Conservation (phyloP, 2,329 filamentous ascomycete genomes). For the Pleurostoma richardsiae region DNA sequence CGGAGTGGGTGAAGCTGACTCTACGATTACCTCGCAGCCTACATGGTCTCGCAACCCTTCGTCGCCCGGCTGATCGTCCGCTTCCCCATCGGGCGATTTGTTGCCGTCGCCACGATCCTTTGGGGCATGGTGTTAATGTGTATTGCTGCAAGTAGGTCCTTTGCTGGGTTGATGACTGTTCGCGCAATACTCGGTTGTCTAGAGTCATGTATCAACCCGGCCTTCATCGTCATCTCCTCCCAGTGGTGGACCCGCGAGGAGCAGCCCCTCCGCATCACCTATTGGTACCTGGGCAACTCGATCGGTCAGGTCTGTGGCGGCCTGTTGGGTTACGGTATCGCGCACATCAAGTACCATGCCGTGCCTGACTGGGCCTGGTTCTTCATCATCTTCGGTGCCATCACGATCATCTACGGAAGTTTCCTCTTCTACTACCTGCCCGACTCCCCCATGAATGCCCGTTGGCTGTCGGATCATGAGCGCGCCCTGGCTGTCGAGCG, state of each 20-base stretch:
- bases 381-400: slow-evolving; percentile 27
- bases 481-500: slow-evolving; percentile 21
- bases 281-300: slow-evolving; percentile 9
- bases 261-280: slow-evolving; percentile 8
- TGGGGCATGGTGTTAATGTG: background rate
- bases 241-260: slow-evolving; percentile 8
- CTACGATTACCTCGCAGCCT: background rate
- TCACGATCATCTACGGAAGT: slow-evolving; percentile 22
- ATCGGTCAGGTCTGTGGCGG: slow-evolving; percentile 15
- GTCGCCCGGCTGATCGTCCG: background rate
- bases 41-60: slow-evolving; percentile 2
- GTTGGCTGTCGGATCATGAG: slow-evolving; percentile 16
- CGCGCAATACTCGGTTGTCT: background rate
- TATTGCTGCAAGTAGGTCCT: background rate
- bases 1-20: too few relatives aligned
- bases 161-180: background rate
- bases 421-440: slow-evolving; percentile 13
- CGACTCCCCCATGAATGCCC: slow-evolving; percentile 15
- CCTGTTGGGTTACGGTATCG: slow-evolving; percentile 26
- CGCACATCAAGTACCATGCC: slow-evolving; percentile 19
- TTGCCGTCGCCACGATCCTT: background rate
- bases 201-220: slow-evolving; percentile 15
- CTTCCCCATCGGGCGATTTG: background rate
- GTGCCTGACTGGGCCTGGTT: slow-evolving; percentile 23
- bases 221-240: slow-evolving; percentile 20